These are phyloP conservation scores for Tetrahymena borealis DNA, from an alignment of 73 alveolate species.

Conservation along the genomic window DNA sequence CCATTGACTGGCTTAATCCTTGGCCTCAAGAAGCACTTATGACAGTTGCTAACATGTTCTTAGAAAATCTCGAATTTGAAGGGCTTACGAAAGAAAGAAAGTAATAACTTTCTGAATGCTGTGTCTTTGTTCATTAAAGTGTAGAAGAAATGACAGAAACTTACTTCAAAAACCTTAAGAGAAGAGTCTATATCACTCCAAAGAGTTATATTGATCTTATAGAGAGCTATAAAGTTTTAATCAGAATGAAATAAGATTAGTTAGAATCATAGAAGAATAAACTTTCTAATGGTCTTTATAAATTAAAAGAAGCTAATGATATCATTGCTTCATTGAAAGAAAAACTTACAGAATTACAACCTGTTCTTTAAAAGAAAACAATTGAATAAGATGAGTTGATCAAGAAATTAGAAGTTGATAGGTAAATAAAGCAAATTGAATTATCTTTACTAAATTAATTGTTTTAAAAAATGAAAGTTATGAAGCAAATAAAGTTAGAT, in stretches of 20 bases:
- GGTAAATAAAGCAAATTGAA: neutral
- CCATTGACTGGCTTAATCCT: constrained; percentile 89
- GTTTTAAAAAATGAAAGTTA: neutral
- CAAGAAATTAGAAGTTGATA: constrained; percentile 56
- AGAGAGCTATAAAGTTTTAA: constrained; percentile 62
- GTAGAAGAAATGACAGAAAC: constrained; percentile 43
- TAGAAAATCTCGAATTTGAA: constrained; percentile 75
- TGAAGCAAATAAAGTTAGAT: constrained; percentile 58
- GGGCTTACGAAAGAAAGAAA: constrained; percentile 83
- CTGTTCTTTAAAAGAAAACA: constrained; percentile 62
- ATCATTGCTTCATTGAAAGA: constrained; percentile 59
- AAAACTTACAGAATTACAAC: constrained; percentile 62
- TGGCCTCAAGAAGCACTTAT: constrained; percentile 97
- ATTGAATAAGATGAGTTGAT: constrained; percentile 54
- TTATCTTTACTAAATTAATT: neutral
- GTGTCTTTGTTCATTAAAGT: constrained; percentile 63
- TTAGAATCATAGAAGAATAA: constrained; percentile 46
- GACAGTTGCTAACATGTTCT: constrained; percentile 84
- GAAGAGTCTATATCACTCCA: constrained; percentile 92
- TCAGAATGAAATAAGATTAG: constrained; percentile 69
- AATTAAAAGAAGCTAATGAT: constrained; percentile 65
- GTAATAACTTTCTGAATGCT: constrained; percentile 47
- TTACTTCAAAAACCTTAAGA: constrained; percentile 65
- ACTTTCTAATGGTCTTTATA: constrained; percentile 61
- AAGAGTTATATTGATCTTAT: constrained; percentile 80